phyloP scores from a whole-genome alignment of 208 protist species.

The Hexamita inflata region DNA sequence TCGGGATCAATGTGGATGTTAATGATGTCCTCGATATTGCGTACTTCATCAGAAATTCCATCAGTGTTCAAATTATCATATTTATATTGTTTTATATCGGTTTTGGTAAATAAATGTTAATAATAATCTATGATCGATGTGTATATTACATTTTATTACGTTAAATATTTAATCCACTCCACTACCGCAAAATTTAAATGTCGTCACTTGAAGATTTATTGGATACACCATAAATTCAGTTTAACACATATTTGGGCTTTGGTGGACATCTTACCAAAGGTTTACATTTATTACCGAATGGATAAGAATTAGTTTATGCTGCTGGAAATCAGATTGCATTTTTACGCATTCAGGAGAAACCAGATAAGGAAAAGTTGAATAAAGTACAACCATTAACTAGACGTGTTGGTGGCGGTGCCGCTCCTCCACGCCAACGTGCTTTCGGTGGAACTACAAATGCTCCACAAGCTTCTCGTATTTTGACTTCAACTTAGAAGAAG shows the following conservation, averaged over 20 bases:
- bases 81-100: too few species aligned
- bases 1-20: too few species aligned
- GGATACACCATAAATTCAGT: neutral
- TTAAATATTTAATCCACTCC: too few species aligned
- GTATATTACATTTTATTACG: too few species aligned
- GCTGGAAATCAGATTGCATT: slow-evolving; percentile 1
- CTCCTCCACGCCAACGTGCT: slow-evolving; percentile 4
- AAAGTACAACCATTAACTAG: neutral
- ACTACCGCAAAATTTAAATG: neutral
- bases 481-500: neutral
- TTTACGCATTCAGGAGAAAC: neutral
- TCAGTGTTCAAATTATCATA: too few species aligned
- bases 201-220: neutral
- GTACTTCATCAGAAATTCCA: too few species aligned
- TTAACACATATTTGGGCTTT: slow-evolving; percentile 1
- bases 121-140: too few species aligned
- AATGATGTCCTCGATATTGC: too few species aligned
- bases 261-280: neutral
- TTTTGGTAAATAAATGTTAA: too few species aligned
- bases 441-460: neutral
- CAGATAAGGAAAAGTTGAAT: neutral
- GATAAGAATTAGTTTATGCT: slow-evolving; percentile 21
- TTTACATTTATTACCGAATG: neutral
- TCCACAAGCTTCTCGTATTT: neutral
- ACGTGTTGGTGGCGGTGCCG: neutral